Evolutionary conservation across 805 yeast genomes (phyloP).

Genomic region (Pichia nanzhaoensis): DNA sequence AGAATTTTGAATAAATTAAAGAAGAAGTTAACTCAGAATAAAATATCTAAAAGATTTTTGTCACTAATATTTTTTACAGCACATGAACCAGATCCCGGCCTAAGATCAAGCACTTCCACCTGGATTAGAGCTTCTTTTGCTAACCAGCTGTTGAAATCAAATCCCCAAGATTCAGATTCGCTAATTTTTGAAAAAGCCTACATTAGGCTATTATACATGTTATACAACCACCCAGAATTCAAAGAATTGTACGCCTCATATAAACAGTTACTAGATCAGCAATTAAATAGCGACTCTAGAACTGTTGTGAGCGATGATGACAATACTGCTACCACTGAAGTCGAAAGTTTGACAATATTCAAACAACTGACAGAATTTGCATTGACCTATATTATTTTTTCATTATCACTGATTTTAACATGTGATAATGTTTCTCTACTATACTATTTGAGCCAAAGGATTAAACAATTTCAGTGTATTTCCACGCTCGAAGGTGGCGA

Average conservation of each 20-base stretch:
- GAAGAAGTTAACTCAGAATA: conserved; percentile 41
- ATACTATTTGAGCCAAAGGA: conserved; percentile 68
- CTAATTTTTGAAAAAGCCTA: conserved; percentile 59
- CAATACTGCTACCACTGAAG: conserved; percentile 5
- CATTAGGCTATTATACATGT: conserved; percentile 57
- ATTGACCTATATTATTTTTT: conserved; percentile 53
- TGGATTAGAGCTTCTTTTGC: conserved; percentile 65
- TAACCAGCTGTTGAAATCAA: conserved; percentile 24
- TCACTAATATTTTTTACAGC: conserved; percentile 69
- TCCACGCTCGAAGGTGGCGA: conserved; percentile 30
- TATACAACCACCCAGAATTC: conserved; percentile 72
- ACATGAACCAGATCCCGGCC: conserved; percentile 55
- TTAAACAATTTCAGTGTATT: conserved; percentile 71
- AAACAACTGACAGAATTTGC: conserved; percentile 40
- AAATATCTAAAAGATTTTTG: conserved; percentile 57
- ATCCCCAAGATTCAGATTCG: conserved; percentile 26
- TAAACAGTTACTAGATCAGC: neutral
- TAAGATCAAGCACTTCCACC: conserved; percentile 47
- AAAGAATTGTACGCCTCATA: conserved; percentile 30
- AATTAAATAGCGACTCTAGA: conserved; percentile 7
- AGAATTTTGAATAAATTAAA: conserved; percentile 45
- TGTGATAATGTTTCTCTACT: conserved; percentile 64
- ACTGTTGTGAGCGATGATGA: conserved; percentile 12
- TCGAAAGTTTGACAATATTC: neutral
- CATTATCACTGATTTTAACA: conserved; percentile 51